A percentile compares a stretch with the other conserved stretches of the same genome.
Evolutionary conservation across 148 eudicot species (phyloP).

Genomic region (Polygonum maritimum): DNA sequence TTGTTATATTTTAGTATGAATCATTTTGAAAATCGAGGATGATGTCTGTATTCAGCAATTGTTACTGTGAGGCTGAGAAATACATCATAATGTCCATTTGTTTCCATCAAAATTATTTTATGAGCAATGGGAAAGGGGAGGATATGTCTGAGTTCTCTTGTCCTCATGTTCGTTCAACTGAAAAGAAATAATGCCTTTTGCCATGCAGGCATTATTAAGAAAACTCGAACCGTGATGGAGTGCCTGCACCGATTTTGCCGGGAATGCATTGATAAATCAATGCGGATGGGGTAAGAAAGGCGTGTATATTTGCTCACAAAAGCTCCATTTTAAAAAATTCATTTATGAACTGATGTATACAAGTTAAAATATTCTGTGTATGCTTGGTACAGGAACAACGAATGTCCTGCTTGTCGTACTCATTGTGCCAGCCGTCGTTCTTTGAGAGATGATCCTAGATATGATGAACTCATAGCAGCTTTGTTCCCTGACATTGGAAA

Average conservation of each 20-base stretch:
- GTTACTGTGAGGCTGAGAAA: neutral
- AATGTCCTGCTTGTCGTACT: slow-evolving; percentile 83
- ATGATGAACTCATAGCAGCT: slow-evolving; percentile 56
- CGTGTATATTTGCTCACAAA: slow-evolving; percentile 4
- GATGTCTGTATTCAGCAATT: neutral
- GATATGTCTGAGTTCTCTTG: neutral
- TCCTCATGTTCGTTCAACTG: neutral
- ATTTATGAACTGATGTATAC: slow-evolving; percentile 7
- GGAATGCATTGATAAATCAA: slow-evolving; percentile 98
- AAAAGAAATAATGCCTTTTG: neutral
- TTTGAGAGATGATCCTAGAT: slow-evolving; percentile 76
- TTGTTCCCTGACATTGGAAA: slow-evolving; percentile 67
- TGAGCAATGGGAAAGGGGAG: neutral
- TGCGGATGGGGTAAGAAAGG: slow-evolving; percentile 82
- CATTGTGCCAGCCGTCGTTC: slow-evolving; percentile 92
- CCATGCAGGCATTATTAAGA: slow-evolving; percentile 70
- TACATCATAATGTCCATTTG: neutral
- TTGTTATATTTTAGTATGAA: neutral
- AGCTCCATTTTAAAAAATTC: neutral
- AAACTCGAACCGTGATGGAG: slow-evolving; percentile 95
- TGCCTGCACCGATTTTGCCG: slow-evolving; percentile 97
- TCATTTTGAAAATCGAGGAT: neutral
- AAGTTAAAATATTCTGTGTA: neutral
- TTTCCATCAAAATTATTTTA: neutral
- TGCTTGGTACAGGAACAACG: slow-evolving; percentile 50